These are phyloP conservation scores for Chalciporus piperatus DNA, from an alignment of 768 basidiomycete genomes.

Conservation along the genomic window DNA sequence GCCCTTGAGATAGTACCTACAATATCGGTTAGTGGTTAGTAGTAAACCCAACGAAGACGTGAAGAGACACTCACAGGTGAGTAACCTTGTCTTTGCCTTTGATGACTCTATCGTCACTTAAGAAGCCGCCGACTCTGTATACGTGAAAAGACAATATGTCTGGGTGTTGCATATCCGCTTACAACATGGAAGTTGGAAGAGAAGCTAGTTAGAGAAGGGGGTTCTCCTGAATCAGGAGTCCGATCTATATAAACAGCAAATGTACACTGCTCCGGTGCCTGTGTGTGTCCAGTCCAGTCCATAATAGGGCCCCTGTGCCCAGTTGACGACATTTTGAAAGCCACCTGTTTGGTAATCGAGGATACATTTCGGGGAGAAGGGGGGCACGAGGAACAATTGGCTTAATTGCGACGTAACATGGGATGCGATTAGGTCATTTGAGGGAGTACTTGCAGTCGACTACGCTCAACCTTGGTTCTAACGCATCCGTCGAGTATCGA, in stretches of 20 bases:
- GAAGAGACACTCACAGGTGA: conserved; percentile 12
- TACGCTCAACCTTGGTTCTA: background rate
- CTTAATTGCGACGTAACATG: background rate
- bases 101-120: conserved; percentile 25
- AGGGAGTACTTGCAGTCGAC: background rate
- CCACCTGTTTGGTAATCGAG: background rate
- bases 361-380: background rate
- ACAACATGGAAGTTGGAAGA: background rate
- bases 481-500: background rate
- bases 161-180: background rate
- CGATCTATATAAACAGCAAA: background rate
- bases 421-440: background rate
- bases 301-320: background rate
- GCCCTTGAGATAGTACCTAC: conserved; percentile 24
- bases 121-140: conserved; percentile 22
- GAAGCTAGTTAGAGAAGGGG: background rate
- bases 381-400: background rate
- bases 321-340: background rate
- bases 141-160: conserved; percentile 22
- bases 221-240: background rate
- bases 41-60: background rate
- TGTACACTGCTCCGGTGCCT: background rate
- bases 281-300: background rate
- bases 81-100: conserved; percentile 26
- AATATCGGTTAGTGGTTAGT: background rate